Evolutionary conservation across 179 eudicot species (phyloP), one percentile per base, ranked within the genome.

Genomic region (Vitellaria paradoxa): DNA sequence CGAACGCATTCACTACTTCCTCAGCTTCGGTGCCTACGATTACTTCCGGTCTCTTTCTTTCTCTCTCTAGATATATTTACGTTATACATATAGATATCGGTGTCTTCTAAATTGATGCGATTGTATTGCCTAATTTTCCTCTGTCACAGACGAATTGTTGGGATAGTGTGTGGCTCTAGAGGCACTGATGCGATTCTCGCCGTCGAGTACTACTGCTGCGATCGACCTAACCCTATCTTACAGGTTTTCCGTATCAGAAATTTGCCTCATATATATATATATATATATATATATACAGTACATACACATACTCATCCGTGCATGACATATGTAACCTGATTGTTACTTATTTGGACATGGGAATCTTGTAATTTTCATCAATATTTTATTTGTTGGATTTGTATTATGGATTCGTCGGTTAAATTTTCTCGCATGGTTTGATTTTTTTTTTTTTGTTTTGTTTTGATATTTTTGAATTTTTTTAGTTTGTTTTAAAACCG

Each of bases 181-280:
- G 98, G 89, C 73, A 80, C 86, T 18, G 82, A 89, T 86, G 97
- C 96, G 13, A 83, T 93, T 55, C 84, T 84, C 24, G 80, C 90
- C 26, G 89, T 86, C 9, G 97, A 96, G 88, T 79, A 86, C 82
- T 88, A 82, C 81, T 96, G 97, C 79, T 96, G 99, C 70, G 94
- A 93, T 81, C 96, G 98, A 37, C 94, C 99, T 79, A 96, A 96
- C 73, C 99, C 99, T 62, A 88, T 84, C 73, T 79, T 96, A 76
- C 99, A 96, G 99, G 99, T 93, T 71, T 62, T 11, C 23, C 37
- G 2, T 2, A 40, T 7, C 21, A 23, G 26, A 4, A 17, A 46
- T 12, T 12, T 64, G 7, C 18, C 6, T 50, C 46, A 5, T 62
- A 5, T 72, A 50, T 60, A 15, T 14, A 3, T 50, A 15, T 21